These are phyloP conservation scores for Kodamaea fukazawae DNA, from an alignment of 805 yeast genomes.

Conservation along the genomic window DNA sequence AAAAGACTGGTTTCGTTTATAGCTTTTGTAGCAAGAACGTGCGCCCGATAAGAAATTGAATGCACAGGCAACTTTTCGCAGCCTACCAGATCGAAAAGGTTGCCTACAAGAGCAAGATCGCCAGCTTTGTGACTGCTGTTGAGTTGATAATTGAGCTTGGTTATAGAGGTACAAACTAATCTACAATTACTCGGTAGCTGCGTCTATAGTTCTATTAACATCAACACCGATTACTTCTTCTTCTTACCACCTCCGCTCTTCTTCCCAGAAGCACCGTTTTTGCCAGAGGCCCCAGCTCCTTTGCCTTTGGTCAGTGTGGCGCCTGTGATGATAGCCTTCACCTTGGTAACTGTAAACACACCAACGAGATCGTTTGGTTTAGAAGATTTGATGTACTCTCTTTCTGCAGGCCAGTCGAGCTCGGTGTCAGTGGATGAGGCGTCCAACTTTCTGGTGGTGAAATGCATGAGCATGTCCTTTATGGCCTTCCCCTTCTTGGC, in stretches of 20 bases:
- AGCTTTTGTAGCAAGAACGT: too few species aligned
- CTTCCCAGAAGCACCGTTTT: slow-evolving; percentile 15
- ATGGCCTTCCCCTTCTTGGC: slow-evolving; percentile 87
- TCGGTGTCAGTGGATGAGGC: slow-evolving; percentile 44
- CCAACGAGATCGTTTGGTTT: slow-evolving; percentile 68
- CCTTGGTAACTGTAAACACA: slow-evolving; percentile 65
- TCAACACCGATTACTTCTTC: slow-evolving; percentile 3
- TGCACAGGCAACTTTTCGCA: too few species aligned
- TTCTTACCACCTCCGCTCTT: slow-evolving; percentile 9
- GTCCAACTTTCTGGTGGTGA: slow-evolving; percentile 49
- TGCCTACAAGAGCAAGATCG: too few species aligned
- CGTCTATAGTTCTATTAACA: too few species aligned
- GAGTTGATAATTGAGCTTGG: too few species aligned
- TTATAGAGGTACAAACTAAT: too few species aligned
- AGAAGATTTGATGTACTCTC: slow-evolving; percentile 50
- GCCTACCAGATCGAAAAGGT: too few species aligned
- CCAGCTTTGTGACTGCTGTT: too few species aligned
- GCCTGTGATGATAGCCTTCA: slow-evolving; percentile 55
- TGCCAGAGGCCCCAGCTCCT: slow-evolving; percentile 9
- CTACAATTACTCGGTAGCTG: too few species aligned
- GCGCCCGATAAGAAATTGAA: too few species aligned
- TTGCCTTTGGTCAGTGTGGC: slow-evolving; percentile 21
- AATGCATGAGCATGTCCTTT: slow-evolving; percentile 60
- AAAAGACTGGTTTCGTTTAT: too few species aligned
- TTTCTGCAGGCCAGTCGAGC: slow-evolving; percentile 70